Evolutionary conservation across 2,329 filamentous ascomycete genomes (phyloP).

Genomic region (Verticillium zaregamsianum): DNA sequence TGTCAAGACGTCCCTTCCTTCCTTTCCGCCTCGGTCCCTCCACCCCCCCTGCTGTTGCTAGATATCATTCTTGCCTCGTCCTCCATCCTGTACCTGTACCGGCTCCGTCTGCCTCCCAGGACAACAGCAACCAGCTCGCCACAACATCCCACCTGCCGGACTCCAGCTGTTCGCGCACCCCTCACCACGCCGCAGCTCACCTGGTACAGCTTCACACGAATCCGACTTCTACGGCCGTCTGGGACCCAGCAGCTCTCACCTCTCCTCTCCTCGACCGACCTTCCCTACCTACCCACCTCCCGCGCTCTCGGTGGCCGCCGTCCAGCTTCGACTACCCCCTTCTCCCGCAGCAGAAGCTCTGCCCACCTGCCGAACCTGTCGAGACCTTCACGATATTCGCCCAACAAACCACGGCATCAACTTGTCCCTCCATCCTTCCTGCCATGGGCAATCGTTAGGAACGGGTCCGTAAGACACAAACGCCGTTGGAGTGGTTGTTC

Average conservation of each 20-base stretch:
- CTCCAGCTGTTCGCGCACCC: neutral
- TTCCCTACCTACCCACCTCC: neutral
- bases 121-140: neutral
- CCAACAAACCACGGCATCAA: neutral
- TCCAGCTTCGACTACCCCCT: neutral
- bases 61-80: neutral
- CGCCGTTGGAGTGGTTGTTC: neutral
- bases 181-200: neutral
- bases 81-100: neutral
- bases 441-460: slow-evolving; percentile 6
- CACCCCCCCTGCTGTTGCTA: neutral
- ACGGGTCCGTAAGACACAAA: neutral
- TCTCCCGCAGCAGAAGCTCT: neutral
- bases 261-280: neutral
- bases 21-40: neutral
- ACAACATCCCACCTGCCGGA: neutral
- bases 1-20: neutral
- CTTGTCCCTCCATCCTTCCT: neutral
- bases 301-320: too few species aligned
- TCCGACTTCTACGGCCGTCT: slow-evolving; percentile 1
- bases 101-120: neutral
- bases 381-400: neutral
- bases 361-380: neutral
- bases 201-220: neutral
- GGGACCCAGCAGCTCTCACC: neutral